Evolutionary conservation across 768 basidiomycete genomes (phyloP).

Genomic region (Mycena galopus): DNA sequence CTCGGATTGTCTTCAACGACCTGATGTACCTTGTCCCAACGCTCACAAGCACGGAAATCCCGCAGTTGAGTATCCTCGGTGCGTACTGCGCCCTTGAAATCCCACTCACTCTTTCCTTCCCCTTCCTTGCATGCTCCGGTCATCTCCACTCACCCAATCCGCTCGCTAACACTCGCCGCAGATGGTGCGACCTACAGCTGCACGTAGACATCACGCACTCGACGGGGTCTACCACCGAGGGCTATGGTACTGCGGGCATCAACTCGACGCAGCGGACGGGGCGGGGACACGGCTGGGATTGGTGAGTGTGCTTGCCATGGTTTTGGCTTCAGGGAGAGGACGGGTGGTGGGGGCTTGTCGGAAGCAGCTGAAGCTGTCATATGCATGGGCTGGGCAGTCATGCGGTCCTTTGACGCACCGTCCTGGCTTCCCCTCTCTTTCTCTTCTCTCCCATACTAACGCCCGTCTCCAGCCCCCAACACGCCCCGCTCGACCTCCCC

Average conservation of each 20-base stretch:
- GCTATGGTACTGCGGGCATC: slow-evolving; percentile 34
- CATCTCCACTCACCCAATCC: not conserved
- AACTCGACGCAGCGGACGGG: slow-evolving; percentile 44
- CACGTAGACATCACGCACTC: slow-evolving; percentile 75
- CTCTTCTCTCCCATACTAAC: too few relatives aligned
- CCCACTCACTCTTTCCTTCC: not conserved
- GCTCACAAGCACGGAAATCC: slow-evolving; percentile 83
- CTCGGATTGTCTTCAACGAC: slow-evolving; percentile 75
- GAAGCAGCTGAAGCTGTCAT: too few relatives aligned
- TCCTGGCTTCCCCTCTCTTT: too few relatives aligned
- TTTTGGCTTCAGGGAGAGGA: too few relatives aligned
- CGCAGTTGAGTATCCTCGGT: slow-evolving; percentile 61
- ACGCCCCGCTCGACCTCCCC: slow-evolving; percentile 58
- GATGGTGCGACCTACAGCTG: slow-evolving; percentile 88
- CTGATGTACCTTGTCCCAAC: slow-evolving; percentile 89
- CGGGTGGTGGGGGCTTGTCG: too few relatives aligned
- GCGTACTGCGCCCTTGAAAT: slow-evolving; percentile 9
- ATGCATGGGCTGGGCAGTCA: too few relatives aligned
- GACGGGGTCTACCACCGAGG: slow-evolving; percentile 53
- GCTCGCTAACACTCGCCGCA: not conserved
- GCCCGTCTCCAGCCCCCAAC: slow-evolving; percentile 53
- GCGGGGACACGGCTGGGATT: not conserved
- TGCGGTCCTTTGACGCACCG: too few relatives aligned
- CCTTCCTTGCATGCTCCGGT: too few relatives aligned
- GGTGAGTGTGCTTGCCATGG: slow-evolving; percentile 10